Base-by-base conservation (phyloP, 2,329 filamentous ascomycete species). In the Xylariaceae sp. region DNA sequence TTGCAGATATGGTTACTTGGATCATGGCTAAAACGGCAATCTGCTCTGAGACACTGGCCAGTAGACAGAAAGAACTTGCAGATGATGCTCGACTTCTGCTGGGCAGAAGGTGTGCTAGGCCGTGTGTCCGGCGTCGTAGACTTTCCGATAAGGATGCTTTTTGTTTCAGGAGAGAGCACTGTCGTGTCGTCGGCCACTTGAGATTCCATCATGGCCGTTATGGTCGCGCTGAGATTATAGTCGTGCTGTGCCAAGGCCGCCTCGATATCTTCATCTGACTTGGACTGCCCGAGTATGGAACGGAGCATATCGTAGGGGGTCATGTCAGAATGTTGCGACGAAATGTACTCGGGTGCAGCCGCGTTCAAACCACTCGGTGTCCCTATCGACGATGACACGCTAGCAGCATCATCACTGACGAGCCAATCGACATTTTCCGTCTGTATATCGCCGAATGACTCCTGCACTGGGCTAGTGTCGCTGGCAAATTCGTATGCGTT, bases 31-130 rank as follows among this genome's bases (percentile, higher is more conserved):
- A 97, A 98, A 41, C 90, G 83, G 62, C 92, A 98, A 63, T 98
- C 92, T 44, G 90, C 90, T 43, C 92, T 81, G 37, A 96, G 80
- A 61, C 92, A 98, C 62, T 92, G 86, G n/a, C 92, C 92, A 6
- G 85, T 94, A 8, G 89, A 90, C 48, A 98, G 71, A 71, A 88
- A 97, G 63, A 97, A 98, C 65, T 95, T 94, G 76, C 92, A 98
- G 29, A 97, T 86, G 27, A 96, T 83, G 17, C 88, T 84, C 47
- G 85, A 88, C 61, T 88, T 90, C 52, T 83, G 75, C 56, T 85
- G 81, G 16, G 78, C 76, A 16, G 79, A 77, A 2, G 90, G 89
- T 1, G 88, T 94, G 7, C 76, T 70, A 12, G 89, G 86, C 24
- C 88, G 77, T 13, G 78, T 74, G 9, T 85, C 80, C 12, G 85